Conservation (phyloP, 2,329 filamentous ascomycete genomes). For the Metarhizium rileyi region DNA sequence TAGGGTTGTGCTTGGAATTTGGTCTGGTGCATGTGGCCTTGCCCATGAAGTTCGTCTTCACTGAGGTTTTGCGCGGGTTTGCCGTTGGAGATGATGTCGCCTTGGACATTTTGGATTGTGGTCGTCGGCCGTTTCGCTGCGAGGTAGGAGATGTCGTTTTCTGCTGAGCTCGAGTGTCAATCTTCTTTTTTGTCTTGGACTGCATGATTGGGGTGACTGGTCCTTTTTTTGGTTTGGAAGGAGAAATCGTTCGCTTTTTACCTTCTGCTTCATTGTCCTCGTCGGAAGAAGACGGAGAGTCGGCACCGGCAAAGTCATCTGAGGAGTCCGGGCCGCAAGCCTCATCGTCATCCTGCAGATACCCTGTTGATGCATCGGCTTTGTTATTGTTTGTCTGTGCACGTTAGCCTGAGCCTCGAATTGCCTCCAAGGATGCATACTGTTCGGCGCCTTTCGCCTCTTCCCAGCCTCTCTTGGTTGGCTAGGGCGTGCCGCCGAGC, state of each 20-base stretch:
- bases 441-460: slow-evolving; percentile 65
- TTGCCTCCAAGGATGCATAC: slow-evolving; percentile 15
- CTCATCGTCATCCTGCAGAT: slow-evolving; percentile 17
- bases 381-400: slow-evolving; percentile 26
- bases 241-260: slow-evolving; percentile 23
- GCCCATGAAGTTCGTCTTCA: neutral
- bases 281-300: slow-evolving; percentile 22
- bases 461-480: slow-evolving; percentile 67
- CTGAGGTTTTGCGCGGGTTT: neutral
- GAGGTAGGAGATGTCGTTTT: neutral
- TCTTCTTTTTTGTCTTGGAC: slow-evolving; percentile 14
- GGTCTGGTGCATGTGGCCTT: neutral
- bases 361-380: slow-evolving; percentile 13
- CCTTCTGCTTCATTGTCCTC: slow-evolving; percentile 19
- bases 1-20: neutral
- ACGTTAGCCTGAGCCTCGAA: neutral
- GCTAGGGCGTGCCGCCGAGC: slow-evolving; percentile 62
- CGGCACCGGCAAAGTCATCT: slow-evolving; percentile 23
- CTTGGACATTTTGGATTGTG: neutral
- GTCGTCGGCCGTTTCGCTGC: neutral
- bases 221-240: slow-evolving; percentile 12
- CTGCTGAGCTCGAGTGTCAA: slow-evolving; percentile 21
- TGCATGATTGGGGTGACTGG: slow-evolving; percentile 16
- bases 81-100: neutral
- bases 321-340: slow-evolving; percentile 22